A percentile compares a stretch with the other conserved stretches of the same genome.
Conservation (phyloP, 139 green algal species). For the Gonium pectorale region DNA sequence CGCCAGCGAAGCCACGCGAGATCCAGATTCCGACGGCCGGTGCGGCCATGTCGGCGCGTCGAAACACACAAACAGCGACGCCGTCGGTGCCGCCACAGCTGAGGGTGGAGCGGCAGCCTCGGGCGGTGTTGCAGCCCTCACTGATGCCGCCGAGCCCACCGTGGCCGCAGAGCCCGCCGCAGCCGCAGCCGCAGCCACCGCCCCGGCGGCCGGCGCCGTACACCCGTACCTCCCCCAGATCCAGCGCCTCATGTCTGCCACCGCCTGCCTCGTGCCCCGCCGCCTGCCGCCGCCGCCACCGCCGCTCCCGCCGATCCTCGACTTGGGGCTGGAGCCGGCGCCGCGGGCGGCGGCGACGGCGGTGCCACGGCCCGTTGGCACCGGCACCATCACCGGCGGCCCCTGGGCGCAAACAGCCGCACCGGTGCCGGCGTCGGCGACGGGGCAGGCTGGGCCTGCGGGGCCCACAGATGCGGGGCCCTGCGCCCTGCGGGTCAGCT, state of each 20-base stretch:
- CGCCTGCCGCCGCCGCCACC: slow-evolving; percentile 4
- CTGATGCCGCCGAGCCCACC: too few relatives aligned
- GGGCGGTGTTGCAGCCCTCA: too few relatives aligned
- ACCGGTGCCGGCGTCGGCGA: background rate
- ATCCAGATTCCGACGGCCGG: too few relatives aligned
- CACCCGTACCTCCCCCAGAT: background rate
- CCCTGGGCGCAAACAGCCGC: background rate
- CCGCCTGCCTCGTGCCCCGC: background rate
- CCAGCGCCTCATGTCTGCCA: slow-evolving; percentile 11
- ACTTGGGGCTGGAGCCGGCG: background rate
- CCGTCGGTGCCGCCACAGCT: too few relatives aligned
- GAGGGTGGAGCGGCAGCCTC: too few relatives aligned
- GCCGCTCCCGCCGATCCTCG: background rate
- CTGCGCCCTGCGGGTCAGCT: background rate
- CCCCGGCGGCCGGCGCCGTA: background rate
- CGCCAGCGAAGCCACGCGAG: too few relatives aligned
- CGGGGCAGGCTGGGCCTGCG: background rate
- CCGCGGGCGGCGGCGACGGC: background rate
- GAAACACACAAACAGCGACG: too few relatives aligned
- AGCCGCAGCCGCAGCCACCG: background rate
- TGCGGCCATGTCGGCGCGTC: too few relatives aligned
- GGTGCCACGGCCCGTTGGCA: background rate
- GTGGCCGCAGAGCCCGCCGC: background rate
- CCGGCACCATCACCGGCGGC: background rate
- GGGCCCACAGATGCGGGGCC: background rate